These are phyloP conservation scores for Leishmania lainsoni DNA, from an alignment of 208 protist genomes.

Conservation along the genomic window DNA sequence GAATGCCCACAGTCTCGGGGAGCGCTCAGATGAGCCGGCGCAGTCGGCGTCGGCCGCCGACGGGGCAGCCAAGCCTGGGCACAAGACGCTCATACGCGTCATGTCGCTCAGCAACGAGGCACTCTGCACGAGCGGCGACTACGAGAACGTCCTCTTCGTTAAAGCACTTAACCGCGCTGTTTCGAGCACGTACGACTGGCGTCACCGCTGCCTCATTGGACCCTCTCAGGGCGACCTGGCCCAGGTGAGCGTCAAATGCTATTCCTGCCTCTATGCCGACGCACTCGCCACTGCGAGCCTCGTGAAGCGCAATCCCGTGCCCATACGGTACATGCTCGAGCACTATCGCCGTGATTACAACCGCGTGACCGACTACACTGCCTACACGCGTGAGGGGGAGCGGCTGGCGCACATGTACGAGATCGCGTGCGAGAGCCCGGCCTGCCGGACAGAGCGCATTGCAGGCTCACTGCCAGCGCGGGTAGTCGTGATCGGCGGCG, in stretches of 20 bases:
- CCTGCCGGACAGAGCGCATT: constrained; percentile 43
- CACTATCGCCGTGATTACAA: constrained; percentile 54
- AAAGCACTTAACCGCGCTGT: constrained; percentile 30
- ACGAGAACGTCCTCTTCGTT: constrained; percentile 56
- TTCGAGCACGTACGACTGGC: constrained; percentile 51
- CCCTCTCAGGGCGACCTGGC: constrained; percentile 40
- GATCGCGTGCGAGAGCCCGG: constrained; percentile 51
- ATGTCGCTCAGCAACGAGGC: constrained; percentile 59
- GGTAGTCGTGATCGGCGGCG: constrained; percentile 85
- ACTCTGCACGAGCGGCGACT: constrained; percentile 66
- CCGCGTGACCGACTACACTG: constrained; percentile 61
- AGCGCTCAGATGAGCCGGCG: constrained; percentile 44
- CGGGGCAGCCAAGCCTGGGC: not conserved
- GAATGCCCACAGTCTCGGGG: constrained; percentile 57
- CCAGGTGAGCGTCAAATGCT: constrained; percentile 75
- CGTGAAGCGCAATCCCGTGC: constrained; percentile 56
- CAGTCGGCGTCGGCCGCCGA: not conserved
- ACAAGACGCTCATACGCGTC: constrained; percentile 42
- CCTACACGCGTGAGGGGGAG: constrained; percentile 68
- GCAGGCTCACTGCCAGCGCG: constrained; percentile 57
- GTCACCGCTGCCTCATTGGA: constrained; percentile 33
- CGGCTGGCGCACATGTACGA: constrained; percentile 71
- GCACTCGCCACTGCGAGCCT: constrained; percentile 73
- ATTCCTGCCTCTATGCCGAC: constrained; percentile 85
- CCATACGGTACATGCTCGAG: constrained; percentile 69